phyloP scores from a whole-genome alignment of 148 eudicot species.

The Rhododendron griersonianum region DNA sequence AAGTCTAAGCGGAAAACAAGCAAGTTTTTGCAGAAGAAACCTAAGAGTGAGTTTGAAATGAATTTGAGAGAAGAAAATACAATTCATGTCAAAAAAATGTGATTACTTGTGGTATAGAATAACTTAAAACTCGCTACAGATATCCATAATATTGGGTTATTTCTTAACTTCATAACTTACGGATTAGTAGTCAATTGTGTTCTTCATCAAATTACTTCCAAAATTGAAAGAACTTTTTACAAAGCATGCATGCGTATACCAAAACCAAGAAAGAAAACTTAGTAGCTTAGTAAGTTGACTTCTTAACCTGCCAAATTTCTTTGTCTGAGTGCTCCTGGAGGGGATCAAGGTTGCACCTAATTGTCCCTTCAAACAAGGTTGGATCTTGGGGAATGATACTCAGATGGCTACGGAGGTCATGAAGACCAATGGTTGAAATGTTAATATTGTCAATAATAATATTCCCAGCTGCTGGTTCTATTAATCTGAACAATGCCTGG shows the following conservation, averaged over 20 bases:
- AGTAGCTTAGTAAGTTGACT: neutral
- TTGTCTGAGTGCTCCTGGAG: conserved; percentile 80
- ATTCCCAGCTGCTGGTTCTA: conserved; percentile 79
- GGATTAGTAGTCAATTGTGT: neutral
- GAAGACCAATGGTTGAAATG: conserved; percentile 85
- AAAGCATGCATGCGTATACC: neutral
- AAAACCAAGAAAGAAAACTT: neutral
- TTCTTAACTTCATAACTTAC: neutral
- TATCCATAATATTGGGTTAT: neutral
- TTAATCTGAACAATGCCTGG: conserved; percentile 82
- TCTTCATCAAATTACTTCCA: neutral
- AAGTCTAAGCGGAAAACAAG: neutral
- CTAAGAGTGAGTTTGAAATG: neutral
- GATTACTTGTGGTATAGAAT: neutral
- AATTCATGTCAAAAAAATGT: neutral
- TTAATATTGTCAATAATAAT: conserved; percentile 80
- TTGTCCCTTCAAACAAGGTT: conserved; percentile 93
- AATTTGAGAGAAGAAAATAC: neutral
- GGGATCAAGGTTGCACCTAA: conserved; percentile 87
- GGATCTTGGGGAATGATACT: conserved; percentile 99
- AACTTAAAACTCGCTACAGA: neutral
- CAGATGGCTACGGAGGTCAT: conserved; percentile 90
- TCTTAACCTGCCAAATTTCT: conserved; percentile 79
- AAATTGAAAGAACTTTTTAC: neutral
- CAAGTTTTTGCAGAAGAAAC: neutral